Conservation (phyloP, 2,329 filamentous ascomycete species). For the Epicoccum sorghinum region DNA sequence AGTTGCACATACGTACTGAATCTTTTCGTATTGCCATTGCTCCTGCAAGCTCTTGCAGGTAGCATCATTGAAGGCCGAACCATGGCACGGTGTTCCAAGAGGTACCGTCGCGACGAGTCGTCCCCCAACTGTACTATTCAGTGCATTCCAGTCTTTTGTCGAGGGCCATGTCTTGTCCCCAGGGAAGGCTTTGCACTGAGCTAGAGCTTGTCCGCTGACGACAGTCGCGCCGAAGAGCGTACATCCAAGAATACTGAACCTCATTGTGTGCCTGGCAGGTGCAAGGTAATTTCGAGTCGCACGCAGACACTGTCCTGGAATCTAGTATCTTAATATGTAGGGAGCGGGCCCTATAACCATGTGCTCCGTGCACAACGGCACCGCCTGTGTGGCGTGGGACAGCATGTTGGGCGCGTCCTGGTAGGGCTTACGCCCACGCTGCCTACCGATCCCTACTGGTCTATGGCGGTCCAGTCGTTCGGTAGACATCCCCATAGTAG, state of each 20-base stretch:
- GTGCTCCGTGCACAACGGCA: not conserved
- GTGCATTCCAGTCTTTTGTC: conserved; percentile 18
- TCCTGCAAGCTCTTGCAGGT: conserved; percentile 21
- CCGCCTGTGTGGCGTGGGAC: not conserved
- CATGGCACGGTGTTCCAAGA: conserved; percentile 29
- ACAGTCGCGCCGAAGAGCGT: conserved; percentile 10
- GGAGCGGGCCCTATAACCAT: not conserved
- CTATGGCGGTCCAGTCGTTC: not conserved
- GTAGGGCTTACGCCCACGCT: not conserved
- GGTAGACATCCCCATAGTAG: not conserved
- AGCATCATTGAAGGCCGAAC: conserved; percentile 18
- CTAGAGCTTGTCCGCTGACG: conserved; percentile 4
- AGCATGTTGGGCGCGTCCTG: not conserved
- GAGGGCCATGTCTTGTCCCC: conserved; percentile 32
- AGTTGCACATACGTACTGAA: conserved; percentile 14
- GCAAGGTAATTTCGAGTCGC: not conserved
- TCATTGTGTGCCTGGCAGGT: not conserved
- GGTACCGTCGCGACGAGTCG: conserved; percentile 28
- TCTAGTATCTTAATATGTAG: not conserved
- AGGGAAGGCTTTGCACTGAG: conserved; percentile 30
- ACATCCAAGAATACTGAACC: not conserved
- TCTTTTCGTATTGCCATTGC: conserved; percentile 22
- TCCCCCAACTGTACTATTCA: conserved; percentile 28
- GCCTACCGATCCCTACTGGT: not conserved
- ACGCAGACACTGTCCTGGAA: not conserved